Evolutionary conservation across 805 yeast genomes (phyloP), one percentile per base, ranked within the genome.

Genomic region (Teunomyces barrocoloradensis): DNA sequence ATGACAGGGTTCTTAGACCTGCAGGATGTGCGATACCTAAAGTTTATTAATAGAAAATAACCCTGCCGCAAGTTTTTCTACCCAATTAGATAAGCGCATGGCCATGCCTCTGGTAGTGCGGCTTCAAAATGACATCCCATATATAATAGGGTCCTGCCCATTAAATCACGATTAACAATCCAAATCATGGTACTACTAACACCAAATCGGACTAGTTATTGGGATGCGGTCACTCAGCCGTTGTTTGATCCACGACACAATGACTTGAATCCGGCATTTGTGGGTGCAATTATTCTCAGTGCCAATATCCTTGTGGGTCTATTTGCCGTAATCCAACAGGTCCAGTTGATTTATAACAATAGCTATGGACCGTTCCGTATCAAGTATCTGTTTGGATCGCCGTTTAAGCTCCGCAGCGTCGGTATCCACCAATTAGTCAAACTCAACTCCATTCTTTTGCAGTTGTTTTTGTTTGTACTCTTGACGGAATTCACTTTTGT

Each of bases 341-440:
- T 32, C 27, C 35, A 37, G n/a, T 37, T 45, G 42, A 17, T 42
- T 32, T 46, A 30, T 37, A 39, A 27, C 46, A 61, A 61, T 34
- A 46, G 44, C 36, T 57, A 47, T 32, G 65, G 65, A 6, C 57
- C 57, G 6, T 49, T 53, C 46, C 45, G 25, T 25, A 58, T 61
- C 49, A 54, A 56, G 47, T 60, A 59, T 51, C 50, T 61, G 27
- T 61, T 61, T 37, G 66, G 66, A 7, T 44, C 50, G 27, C 50
- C 50, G 13, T 47, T 47, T n/a, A 23, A 35, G 28, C 17, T 42
- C 12, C 23, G 33, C 12, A 47, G 50, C 25, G 50, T 47, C 15
- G 50, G 50, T 4, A 36, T 47, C 9, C 36, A 29, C 18, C 50
- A 47, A 20, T 15, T 44, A 20, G 35, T 40, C 44, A 47, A 47